Evolutionary conservation across 495 filamentous ascomycete species (phyloP).

Genomic region (Neurospora terricola): DNA sequence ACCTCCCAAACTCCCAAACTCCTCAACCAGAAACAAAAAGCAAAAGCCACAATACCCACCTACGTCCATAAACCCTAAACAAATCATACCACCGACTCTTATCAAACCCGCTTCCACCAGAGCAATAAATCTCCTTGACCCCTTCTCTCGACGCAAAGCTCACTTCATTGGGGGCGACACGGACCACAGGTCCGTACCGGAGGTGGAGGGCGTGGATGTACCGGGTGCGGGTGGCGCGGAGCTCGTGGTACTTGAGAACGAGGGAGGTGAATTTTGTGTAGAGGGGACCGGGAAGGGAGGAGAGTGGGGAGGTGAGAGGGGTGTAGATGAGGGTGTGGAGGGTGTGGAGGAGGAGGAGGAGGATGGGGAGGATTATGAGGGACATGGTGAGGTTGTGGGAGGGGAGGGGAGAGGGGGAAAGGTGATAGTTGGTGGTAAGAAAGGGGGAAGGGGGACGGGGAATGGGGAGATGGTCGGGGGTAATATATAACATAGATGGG

Average conservation of each 20-base stretch:
- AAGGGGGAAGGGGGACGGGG: not conserved
- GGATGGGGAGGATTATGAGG: slow-evolving; percentile 9
- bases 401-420: not conserved
- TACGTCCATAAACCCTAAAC: slow-evolving; percentile 47
- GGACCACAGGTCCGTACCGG: slow-evolving; percentile 46
- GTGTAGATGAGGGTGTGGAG: slow-evolving; percentile 2
- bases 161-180: slow-evolving; percentile 50
- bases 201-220: slow-evolving; percentile 48
- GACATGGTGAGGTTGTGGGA: not conserved
- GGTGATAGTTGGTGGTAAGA: not conserved
- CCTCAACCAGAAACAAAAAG: not conserved
- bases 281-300: slow-evolving; percentile 43
- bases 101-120: slow-evolving; percentile 55
- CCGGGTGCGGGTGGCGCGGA: slow-evolving; percentile 40
- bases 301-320: slow-evolving; percentile 29
- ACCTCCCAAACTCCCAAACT: not conserved
- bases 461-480: not conserved
- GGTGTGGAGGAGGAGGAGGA: slow-evolving; percentile 11
- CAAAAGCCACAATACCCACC: slow-evolving; percentile 20
- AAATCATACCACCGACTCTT: slow-evolving; percentile 59
- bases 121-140: slow-evolving; percentile 57
- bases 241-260: slow-evolving; percentile 47
- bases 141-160: slow-evolving; percentile 47
- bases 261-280: slow-evolving; percentile 42
- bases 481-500: not conserved